Base-by-base conservation (phyloP, 805 yeast species). In the Ogataea parapolymorpha region DNA sequence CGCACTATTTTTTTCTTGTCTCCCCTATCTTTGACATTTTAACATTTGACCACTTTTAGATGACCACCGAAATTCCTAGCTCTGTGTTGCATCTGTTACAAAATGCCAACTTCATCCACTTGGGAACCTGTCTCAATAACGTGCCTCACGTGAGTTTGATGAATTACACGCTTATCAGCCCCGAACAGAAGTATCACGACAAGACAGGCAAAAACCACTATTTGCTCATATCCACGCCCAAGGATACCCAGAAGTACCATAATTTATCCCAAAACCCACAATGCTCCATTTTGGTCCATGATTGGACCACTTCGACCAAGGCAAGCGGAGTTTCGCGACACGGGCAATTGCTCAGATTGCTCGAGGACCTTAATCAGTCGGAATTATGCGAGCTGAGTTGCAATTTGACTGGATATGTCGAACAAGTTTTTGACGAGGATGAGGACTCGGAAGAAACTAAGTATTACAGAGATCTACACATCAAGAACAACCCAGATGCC, bases 71-170 rank as follows among this genome's bases (percentile, higher is more conserved):
- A 37, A 42, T 65, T 10, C 67, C 70, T 3, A 50, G 53, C 1
- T 48, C 57, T 11, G 67, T 77, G 13, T 44, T 67, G 15, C 57
- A 66, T 10, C 65, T 84, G 27, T 68, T 85, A 26, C 70, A 77
- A 44, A 70, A 75, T 11, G 81, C 87, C 9, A 74, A 82, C 48
- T 84, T 79, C 60, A 78, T 90, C 28, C 97, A 90, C 61, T 70
- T 90, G 34, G 97, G 91, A 2, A 91, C 98, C 2, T 77, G 88
- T 44, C 67, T 61, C 8, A 46, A 61, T 7, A 74, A 85, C 32
- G 62, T 78, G 32, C 98, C 98, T 5, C 93, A 90, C 46, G 95
- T 89, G 3, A 77, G 93, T 14, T 71, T 91, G 48, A 91, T 91
- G 98, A 91, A 87, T 64, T 91, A 86, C 63, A 80, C 90, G 4